Evolutionary conservation across 441 rosid genomes (phyloP).

Genomic region (Erysimum cheiri): DNA sequence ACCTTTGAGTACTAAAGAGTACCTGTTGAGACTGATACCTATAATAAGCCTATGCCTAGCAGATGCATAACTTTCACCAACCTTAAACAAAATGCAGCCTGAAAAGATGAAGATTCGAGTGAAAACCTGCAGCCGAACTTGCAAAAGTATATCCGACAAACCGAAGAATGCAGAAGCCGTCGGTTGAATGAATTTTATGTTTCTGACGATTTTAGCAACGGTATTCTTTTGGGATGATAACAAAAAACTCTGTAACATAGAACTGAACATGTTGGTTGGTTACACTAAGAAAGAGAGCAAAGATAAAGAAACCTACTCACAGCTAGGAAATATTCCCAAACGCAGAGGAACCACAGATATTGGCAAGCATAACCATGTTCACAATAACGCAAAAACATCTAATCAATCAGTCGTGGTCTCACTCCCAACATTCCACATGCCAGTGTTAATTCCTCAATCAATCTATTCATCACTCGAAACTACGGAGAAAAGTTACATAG

Average conservation of each 20-base stretch:
- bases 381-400: constrained; percentile 34
- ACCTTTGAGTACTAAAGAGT: constrained; percentile 22
- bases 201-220: not conserved
- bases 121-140: constrained; percentile 26
- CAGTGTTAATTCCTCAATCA: constrained; percentile 1
- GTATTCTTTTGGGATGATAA: constrained; percentile 5
- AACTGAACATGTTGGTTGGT: constrained; percentile 36
- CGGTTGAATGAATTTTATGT: not conserved
- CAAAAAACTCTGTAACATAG: constrained; percentile 31
- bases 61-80: constrained; percentile 14
- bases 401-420: constrained; percentile 41
- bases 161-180: not conserved
- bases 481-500: constrained; percentile 17
- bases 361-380: constrained; percentile 37
- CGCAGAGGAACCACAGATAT: constrained; percentile 38
- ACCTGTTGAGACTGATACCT: constrained; percentile 24
- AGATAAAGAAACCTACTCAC: constrained; percentile 29
- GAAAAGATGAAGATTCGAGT: constrained; percentile 20
- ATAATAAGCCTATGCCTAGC: constrained; percentile 22
- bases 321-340: constrained; percentile 25
- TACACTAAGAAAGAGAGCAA: constrained; percentile 29
- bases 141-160: constrained; percentile 21
- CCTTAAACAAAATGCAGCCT: not conserved
- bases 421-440: constrained; percentile 44
- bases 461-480: constrained; percentile 5